These are phyloP conservation scores for Stemphylium beticola DNA, from an alignment of 2,329 filamentous ascomycete genomes.

Conservation along the genomic window DNA sequence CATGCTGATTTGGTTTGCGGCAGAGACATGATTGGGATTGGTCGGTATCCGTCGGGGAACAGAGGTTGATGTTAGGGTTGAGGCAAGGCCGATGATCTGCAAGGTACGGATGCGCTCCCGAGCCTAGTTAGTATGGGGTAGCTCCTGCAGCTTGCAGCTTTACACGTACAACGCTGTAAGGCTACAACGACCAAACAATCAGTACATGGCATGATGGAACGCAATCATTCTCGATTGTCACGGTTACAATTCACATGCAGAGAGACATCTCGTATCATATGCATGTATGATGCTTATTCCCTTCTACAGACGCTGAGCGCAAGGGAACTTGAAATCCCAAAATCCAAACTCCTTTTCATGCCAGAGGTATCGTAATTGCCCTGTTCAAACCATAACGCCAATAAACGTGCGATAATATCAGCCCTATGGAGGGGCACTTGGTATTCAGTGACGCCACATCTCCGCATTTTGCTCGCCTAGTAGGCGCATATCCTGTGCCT, in stretches of 20 bases:
- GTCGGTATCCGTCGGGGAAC: neutral
- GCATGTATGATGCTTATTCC: slow-evolving; percentile 3
- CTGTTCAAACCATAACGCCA: slow-evolving; percentile 25
- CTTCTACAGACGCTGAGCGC: slow-evolving; percentile 1
- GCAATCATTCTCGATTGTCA: neutral
- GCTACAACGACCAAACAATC: neutral
- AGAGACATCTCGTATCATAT: neutral
- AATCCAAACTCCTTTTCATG: slow-evolving; percentile 26
- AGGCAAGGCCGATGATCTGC: slow-evolving; percentile 17
- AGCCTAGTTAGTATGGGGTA: slow-evolving; percentile 23
- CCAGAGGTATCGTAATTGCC: slow-evolving; percentile 25
- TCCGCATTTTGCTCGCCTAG: neutral
- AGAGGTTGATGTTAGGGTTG: slow-evolving; percentile 2
- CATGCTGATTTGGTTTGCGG: slow-evolving; percentile 43
- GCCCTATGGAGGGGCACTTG: neutral
- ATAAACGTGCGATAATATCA: neutral
- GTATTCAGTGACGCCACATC: neutral
- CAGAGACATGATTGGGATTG: slow-evolving; percentile 27
- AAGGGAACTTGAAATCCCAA: neutral
- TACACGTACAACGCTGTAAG: neutral
- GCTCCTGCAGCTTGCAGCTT: slow-evolving; percentile 4
- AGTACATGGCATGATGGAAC: neutral
- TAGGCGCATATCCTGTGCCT: neutral
- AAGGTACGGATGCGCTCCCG: slow-evolving; percentile 24
- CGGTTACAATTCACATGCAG: neutral